Percentiles rank a stretch among this genome's conserved stretches.
These are phyloP conservation scores for Fusarium sp. DNA, from an alignment of 2,329 filamentous ascomycete species.

Conservation along the genomic window DNA sequence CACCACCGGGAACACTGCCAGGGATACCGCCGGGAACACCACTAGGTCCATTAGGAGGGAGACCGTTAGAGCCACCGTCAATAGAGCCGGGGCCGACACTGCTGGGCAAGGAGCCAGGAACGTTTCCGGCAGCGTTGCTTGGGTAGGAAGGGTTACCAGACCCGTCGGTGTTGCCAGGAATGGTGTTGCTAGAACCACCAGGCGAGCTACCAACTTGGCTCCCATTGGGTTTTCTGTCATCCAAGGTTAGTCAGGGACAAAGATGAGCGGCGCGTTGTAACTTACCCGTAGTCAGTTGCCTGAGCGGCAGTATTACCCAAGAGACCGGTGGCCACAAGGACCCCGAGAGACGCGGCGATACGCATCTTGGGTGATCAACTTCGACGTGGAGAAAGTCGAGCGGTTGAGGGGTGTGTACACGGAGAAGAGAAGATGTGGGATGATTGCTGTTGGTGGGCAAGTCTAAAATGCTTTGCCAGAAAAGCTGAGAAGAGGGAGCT, in stretches of 20 bases:
- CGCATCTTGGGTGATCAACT: slow-evolving; percentile 50
- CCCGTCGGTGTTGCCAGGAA: slow-evolving; percentile 24
- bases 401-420: not conserved
- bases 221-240: slow-evolving; percentile 20
- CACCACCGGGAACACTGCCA: not conserved
- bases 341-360: slow-evolving; percentile 47
- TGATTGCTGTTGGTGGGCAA: not conserved
- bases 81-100: slow-evolving; percentile 10
- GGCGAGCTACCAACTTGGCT: slow-evolving; percentile 12
- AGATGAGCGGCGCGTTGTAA: not conserved
- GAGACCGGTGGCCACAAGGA: slow-evolving; percentile 50
- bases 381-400: not conserved
- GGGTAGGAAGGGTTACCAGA: slow-evolving; percentile 24
- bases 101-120: slow-evolving; percentile 28
- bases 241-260: slow-evolving; percentile 8
- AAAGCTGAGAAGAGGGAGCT: slow-evolving; percentile 5
- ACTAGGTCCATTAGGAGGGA: slow-evolving; percentile 17
- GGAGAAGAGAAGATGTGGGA: not conserved
- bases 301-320: slow-evolving; percentile 47
- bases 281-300: slow-evolving; percentile 48
- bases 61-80: slow-evolving; percentile 14
- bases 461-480: slow-evolving; percentile 18
- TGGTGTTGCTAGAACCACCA: slow-evolving; percentile 16
- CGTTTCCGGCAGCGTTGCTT: slow-evolving; percentile 18
- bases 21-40: slow-evolving; percentile 15